phyloP scores from a whole-genome alignment of 495 filamentous ascomycete species.

The Penicillium maclennaniae region DNA sequence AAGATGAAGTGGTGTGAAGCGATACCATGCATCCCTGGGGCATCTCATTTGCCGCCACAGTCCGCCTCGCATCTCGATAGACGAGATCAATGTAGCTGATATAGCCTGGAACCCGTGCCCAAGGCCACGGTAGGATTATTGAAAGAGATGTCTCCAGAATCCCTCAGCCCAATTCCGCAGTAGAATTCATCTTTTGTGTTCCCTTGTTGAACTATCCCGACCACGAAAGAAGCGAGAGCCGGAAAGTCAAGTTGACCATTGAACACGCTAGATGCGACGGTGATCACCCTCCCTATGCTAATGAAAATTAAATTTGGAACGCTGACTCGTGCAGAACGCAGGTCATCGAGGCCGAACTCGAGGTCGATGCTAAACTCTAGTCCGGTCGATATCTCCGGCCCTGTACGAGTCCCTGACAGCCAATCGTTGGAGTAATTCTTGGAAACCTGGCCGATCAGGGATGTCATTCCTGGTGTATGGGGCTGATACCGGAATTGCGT shows the following conservation, averaged over 20 bases:
- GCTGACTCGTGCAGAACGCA: not conserved
- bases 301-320: not conserved
- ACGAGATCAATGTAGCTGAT: not conserved
- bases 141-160: not conserved
- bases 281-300: not conserved
- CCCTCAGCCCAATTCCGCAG: not conserved
- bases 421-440: not conserved
- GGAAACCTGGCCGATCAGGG: not conserved
- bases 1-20: not conserved
- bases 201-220: not conserved
- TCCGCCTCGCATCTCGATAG: not conserved
- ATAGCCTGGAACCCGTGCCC: not conserved
- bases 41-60: not conserved
- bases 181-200: not conserved
- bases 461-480: not conserved
- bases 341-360: not conserved
- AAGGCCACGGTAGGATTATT: not conserved
- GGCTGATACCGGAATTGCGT: not conserved
- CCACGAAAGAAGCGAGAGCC: not conserved
- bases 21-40: not conserved
- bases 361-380: not conserved
- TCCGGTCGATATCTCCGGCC: not conserved
- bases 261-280: too few species aligned
- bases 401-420: too few species aligned
- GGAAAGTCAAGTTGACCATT: not conserved